Conservation (phyloP, 2,329 filamentous ascomycete species). For the Fusarium annulatum region DNA sequence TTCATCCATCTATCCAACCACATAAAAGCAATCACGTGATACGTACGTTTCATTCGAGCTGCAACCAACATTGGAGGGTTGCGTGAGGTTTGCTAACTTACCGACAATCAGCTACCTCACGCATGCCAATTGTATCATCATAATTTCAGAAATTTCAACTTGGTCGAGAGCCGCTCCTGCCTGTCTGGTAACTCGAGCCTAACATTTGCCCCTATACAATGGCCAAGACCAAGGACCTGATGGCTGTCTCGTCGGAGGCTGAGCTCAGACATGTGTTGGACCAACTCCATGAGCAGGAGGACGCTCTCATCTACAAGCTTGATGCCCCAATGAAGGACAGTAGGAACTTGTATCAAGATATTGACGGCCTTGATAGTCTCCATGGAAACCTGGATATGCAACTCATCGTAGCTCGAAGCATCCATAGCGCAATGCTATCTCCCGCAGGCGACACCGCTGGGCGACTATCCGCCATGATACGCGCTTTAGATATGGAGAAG, state of each 20-base stretch:
- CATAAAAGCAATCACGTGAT: neutral
- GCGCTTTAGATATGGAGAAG: neutral
- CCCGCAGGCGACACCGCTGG: neutral
- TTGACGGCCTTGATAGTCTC: neutral
- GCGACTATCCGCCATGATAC: neutral
- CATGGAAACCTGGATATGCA: neutral
- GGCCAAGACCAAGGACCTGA: neutral
- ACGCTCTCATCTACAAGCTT: neutral
- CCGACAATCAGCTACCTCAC: neutral
- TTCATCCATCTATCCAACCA: neutral
- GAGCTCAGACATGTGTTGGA: neutral
- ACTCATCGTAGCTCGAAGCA: neutral
- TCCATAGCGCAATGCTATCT: neutral
- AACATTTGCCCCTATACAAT: neutral
- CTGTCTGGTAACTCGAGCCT: too few relatives aligned
- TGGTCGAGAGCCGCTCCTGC: neutral
- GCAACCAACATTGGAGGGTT: neutral
- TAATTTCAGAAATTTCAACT: too few relatives aligned
- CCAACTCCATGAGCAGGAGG: neutral
- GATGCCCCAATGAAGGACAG: too few relatives aligned
- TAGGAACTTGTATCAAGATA: neutral
- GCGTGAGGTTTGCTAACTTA: neutral
- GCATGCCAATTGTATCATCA: neutral
- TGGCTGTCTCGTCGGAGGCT: neutral
- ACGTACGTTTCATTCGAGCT: neutral